These are phyloP conservation scores for Mycena alexandri DNA, from an alignment of 768 basidiomycete species.

Conservation along the genomic window DNA sequence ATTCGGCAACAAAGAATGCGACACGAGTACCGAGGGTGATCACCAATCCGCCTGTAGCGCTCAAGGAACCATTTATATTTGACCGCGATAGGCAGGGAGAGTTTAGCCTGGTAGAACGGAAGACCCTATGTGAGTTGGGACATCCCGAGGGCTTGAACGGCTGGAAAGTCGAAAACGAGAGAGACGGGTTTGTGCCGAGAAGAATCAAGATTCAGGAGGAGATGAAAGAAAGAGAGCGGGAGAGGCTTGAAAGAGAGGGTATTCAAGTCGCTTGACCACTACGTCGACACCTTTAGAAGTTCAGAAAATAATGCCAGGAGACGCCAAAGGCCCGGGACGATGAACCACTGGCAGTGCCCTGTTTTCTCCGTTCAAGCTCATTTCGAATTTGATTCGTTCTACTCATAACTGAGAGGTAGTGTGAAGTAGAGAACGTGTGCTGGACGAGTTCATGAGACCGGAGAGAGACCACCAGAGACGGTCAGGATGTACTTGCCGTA, in stretches of 20 bases:
- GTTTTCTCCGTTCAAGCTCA: too few species aligned
- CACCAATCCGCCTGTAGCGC: slow-evolving; percentile 72
- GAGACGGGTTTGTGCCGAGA: slow-evolving; percentile 61
- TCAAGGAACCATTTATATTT: slow-evolving; percentile 69
- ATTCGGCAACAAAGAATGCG: slow-evolving; percentile 72
- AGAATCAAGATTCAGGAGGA: slow-evolving; percentile 59
- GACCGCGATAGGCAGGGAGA: slow-evolving; percentile 57
- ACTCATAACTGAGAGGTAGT: too few species aligned
- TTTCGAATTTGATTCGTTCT: too few species aligned
- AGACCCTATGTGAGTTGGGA: slow-evolving; percentile 68
- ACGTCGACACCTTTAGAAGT: too few species aligned
- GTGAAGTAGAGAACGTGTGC: too few species aligned
- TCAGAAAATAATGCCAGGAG: too few species aligned
- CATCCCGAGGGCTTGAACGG: slow-evolving; percentile 53
- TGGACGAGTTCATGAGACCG: too few species aligned
- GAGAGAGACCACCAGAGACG: too few species aligned
- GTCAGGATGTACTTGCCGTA: too few species aligned
- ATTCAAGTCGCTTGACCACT: too few species aligned
- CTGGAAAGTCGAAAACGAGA: slow-evolving; percentile 61
- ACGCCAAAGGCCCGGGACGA: too few species aligned
- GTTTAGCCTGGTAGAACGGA: slow-evolving; percentile 70
- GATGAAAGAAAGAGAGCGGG: slow-evolving; percentile 63
- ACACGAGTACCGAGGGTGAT: slow-evolving; percentile 69
- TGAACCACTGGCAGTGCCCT: too few species aligned
- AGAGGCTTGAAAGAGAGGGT: slow-evolving; percentile 45